These are phyloP conservation scores for Smittium mucronatum DNA, from an alignment of 371 early-diverging fungal genomes.

Conservation along the genomic window DNA sequence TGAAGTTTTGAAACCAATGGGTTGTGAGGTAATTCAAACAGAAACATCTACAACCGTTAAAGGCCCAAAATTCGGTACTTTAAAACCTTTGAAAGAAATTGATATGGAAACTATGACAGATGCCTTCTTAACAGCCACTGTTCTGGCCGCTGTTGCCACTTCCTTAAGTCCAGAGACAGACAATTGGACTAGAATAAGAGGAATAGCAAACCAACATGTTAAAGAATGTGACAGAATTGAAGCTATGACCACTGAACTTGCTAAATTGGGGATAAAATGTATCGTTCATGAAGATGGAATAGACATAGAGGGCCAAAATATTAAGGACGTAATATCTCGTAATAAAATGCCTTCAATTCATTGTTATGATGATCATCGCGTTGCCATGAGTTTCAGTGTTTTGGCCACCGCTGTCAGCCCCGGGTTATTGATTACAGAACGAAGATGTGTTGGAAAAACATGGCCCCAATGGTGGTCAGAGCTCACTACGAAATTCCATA, in stretches of 20 bases:
- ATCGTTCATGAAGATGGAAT: slow-evolving; percentile 85
- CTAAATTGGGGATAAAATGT: slow-evolving; percentile 72
- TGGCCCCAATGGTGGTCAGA: slow-evolving; percentile 98
- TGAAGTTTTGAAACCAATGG: slow-evolving; percentile 87
- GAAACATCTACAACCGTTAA: slow-evolving; percentile 73
- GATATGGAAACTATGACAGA: slow-evolving; percentile 98
- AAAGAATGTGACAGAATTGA: slow-evolving; percentile 96
- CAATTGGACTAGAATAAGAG: slow-evolving; percentile 68
- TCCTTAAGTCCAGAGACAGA: slow-evolving; percentile 12
- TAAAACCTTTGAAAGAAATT: slow-evolving; percentile 61
- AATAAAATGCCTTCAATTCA: slow-evolving; percentile 44
- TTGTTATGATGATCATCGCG: slow-evolving; percentile 94
- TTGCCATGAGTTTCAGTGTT: slow-evolving; percentile 92
- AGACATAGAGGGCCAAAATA: slow-evolving; percentile 57
- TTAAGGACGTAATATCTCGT: slow-evolving; percentile 4
- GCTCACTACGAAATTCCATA: slow-evolving; percentile 61
- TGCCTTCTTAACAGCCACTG: slow-evolving; percentile 91
- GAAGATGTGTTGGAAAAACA: slow-evolving; percentile 94
- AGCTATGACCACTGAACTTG: slow-evolving; percentile 88
- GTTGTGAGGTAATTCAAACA: slow-evolving; percentile 75
- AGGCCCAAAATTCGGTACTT: slow-evolving; percentile 64
- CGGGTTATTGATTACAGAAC: slow-evolving; percentile 70
- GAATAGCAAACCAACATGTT: slow-evolving; percentile 95
- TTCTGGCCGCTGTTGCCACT: slow-evolving; percentile 73
- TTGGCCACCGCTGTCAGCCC: slow-evolving; percentile 61